Conservation (phyloP, 2,329 filamentous ascomycete species). For the Penicillium frequentans region DNA sequence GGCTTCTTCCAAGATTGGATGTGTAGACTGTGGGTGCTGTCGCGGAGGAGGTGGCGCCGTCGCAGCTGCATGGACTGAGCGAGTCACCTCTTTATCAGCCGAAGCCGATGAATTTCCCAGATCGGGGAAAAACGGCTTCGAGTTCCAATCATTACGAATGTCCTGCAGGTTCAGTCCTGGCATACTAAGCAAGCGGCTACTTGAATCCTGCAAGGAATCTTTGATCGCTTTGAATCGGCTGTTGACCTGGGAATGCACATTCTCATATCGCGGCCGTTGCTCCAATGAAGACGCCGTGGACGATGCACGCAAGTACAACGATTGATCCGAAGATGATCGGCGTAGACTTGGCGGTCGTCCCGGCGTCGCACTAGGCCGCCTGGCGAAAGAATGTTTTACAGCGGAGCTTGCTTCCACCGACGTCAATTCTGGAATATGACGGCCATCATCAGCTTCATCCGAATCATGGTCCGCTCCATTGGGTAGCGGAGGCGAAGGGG, state of each 20-base stretch:
- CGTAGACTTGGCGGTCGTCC: constrained; percentile 46
- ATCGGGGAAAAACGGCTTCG: constrained; percentile 34
- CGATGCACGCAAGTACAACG: constrained; percentile 68
- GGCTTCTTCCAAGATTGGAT: constrained; percentile 56
- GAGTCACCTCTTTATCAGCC: constrained; percentile 11
- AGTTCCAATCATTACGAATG: constrained; percentile 37
- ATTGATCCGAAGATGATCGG: constrained; percentile 73
- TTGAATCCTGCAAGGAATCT: constrained; percentile 82
- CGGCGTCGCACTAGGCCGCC: constrained; percentile 28
- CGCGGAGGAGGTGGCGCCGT: constrained; percentile 20
- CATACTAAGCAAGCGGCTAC: constrained; percentile 61
- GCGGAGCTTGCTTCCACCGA: constrained; percentile 27
- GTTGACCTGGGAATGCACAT: constrained; percentile 83
- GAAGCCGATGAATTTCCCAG: constrained; percentile 14
- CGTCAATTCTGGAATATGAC: constrained; percentile 32
- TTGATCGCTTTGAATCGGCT: constrained; percentile 85
- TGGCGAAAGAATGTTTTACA: constrained; percentile 34
- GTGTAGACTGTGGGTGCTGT: constrained; percentile 30
- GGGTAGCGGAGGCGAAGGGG: constrained; percentile 2
- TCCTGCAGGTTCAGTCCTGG: constrained; percentile 45
- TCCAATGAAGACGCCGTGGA: constrained; percentile 81
- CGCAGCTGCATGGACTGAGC: constrained; percentile 2
- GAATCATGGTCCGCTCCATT: constrained; percentile 17
- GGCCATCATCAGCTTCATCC: constrained; percentile 27
- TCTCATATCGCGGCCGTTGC: constrained; percentile 76